These are phyloP conservation scores for Galeopsis tetrahit DNA, from an alignment of 257 asterid genomes.

Conservation along the genomic window DNA sequence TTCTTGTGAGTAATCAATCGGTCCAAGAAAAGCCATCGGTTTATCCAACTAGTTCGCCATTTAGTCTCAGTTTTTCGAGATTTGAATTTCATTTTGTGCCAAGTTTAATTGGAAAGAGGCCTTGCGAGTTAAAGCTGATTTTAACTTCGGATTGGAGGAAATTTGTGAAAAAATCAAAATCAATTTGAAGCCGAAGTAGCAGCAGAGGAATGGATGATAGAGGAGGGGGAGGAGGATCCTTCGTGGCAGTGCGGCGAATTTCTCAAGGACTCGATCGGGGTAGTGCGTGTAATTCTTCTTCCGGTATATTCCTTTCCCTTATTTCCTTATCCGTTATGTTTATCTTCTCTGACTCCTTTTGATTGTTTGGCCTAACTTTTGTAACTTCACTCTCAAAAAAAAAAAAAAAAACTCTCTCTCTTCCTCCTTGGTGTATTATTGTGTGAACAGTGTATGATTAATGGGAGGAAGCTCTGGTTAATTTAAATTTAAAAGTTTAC, in stretches of 20 bases:
- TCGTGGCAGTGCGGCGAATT: slow-evolving; percentile 92
- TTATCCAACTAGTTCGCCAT: slow-evolving; percentile 30
- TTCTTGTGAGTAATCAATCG: slow-evolving; percentile 36
- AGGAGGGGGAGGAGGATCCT: slow-evolving; percentile 80
- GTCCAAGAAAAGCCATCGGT: slow-evolving; percentile 33
- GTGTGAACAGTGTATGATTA: slow-evolving; percentile 31
- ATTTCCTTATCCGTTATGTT: slow-evolving; percentile 6
- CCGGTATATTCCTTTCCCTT: slow-evolving; percentile 55
- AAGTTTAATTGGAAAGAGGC: slow-evolving; percentile 9
- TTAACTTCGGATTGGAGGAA: slow-evolving; percentile 23
- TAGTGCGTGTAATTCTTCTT: slow-evolving; percentile 77
- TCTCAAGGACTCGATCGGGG: slow-evolving; percentile 92
- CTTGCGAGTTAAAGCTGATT: slow-evolving; percentile 19
- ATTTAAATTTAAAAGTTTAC: slow-evolving; percentile 47
- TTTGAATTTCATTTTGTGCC: slow-evolving; percentile 22
- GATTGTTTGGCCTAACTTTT: slow-evolving; percentile 18
- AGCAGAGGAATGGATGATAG: slow-evolving; percentile 72
- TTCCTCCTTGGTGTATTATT: slow-evolving; percentile 5
- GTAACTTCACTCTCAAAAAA: slow-evolving; percentile 27
- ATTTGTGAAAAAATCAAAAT: slow-evolving; percentile 10
- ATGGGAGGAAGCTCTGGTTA: slow-evolving; percentile 49
- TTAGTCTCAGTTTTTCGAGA: slow-evolving; percentile 27
- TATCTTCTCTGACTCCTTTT: slow-evolving; percentile 11
- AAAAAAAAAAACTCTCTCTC: slow-evolving; percentile 27
- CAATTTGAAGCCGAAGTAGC: slow-evolving; percentile 28